Percentiles rank a stretch among this genome's conserved stretches.
These are phyloP conservation scores for Coleophoma cylindrospora DNA, from an alignment of 2,329 filamentous ascomycete species.

Conservation along the genomic window DNA sequence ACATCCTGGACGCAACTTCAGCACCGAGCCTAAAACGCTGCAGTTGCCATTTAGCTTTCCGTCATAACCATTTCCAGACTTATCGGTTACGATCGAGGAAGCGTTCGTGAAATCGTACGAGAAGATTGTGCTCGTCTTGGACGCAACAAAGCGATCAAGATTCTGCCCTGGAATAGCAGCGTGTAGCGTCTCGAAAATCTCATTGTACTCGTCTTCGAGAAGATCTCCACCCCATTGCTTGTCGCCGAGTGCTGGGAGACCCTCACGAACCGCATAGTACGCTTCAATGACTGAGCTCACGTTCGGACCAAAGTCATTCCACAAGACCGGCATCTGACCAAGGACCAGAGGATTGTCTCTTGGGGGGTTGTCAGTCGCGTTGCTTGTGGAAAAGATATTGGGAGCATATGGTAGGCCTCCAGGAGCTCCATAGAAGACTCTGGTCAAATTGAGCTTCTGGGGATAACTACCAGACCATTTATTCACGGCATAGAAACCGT, in stretches of 20 bases:
- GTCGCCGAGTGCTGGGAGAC: conserved; percentile 44
- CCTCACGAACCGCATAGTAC: conserved; percentile 45
- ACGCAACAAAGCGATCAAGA: conserved; percentile 37
- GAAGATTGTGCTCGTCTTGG: conserved; percentile 29
- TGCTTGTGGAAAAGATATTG: conserved; percentile 43
- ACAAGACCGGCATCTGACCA: conserved; percentile 43
- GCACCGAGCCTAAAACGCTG: conserved; percentile 19
- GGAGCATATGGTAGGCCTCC: conserved; percentile 40
- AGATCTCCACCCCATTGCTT: conserved; percentile 49
- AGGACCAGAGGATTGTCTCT: conserved; percentile 33
- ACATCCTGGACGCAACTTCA: conserved; percentile 32
- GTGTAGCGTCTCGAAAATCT: conserved; percentile 33
- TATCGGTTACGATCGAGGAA: conserved; percentile 24
- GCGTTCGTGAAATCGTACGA: conserved; percentile 26
- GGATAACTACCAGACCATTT: conserved; percentile 43
- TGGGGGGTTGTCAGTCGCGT: conserved; percentile 40
- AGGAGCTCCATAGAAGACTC: conserved; percentile 38
- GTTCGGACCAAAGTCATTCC: conserved; percentile 51
- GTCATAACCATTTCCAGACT: conserved; percentile 35
- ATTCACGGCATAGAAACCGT: conserved; percentile 44
- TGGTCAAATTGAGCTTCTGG: conserved; percentile 38
- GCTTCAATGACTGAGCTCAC: conserved; percentile 44
- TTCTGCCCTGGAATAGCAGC: conserved; percentile 40
- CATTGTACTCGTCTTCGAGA: conserved; percentile 31
- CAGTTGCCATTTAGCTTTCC: conserved; percentile 30